Percentiles rank a stretch among this genome's conserved stretches.
phyloP scores from a whole-genome alignment of 75 land plant species.

The Picea sitchensis region DNA sequence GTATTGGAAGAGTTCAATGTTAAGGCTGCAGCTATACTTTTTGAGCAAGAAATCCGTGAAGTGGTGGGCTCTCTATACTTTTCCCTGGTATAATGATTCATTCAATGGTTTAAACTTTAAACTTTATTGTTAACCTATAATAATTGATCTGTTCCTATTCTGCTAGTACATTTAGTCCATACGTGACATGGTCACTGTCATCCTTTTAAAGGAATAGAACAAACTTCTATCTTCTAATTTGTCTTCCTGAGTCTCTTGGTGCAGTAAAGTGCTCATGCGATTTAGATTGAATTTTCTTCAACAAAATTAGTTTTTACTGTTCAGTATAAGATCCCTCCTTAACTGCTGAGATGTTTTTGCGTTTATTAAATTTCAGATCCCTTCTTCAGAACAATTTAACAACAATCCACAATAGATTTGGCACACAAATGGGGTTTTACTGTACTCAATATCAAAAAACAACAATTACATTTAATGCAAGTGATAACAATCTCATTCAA shows the following conservation, averaged over 20 bases:
- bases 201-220: not conserved
- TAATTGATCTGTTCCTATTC: not conserved
- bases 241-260: not conserved
- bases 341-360: too few species aligned
- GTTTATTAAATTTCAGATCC: too few species aligned
- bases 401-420: too few species aligned
- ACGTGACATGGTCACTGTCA: not conserved
- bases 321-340: too few species aligned
- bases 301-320: too few species aligned
- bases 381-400: too few species aligned
- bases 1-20: constrained; percentile 69
- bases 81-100: not conserved
- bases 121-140: not conserved
- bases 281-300: too few species aligned
- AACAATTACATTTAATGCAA: too few species aligned
- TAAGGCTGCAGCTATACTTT: constrained; percentile 58
- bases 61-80: constrained; percentile 46
- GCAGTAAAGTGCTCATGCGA: too few species aligned
- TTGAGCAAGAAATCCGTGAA: constrained; percentile 90
- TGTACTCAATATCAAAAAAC: too few species aligned
- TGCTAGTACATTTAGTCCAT: not conserved
- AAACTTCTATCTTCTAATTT: not conserved
- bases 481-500: too few species aligned
- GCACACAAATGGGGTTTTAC: too few species aligned
- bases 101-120: not conserved